Evolutionary conservation across 441 rosid species (phyloP), one percentile per base, ranked within the genome.

Genomic region (Pelargonium fulgidum): DNA sequence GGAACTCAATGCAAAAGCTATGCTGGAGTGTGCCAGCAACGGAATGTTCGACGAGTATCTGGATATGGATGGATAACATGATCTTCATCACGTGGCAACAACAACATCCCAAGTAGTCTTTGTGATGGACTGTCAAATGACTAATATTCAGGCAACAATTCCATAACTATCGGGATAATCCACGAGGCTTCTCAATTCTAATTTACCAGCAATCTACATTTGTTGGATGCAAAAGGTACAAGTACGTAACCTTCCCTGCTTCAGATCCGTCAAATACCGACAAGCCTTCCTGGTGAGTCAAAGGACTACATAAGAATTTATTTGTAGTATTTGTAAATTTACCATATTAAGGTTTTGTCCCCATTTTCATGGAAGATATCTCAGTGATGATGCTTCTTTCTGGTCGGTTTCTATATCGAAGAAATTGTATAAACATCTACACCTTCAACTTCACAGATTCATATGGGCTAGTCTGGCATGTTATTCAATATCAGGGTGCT

Each of bases 1-100:
- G 73, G 99, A 92, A 75, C 80, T 85, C 66, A 90, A 92, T 71
- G 84, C 92, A 13, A 85, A 87, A 77, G 87, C 89, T 73, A 73
- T 87, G 73, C 84, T 81, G 75, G 96, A 85, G 77, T 86, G 93
- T 73, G 79, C 85, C 0, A 81, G 90, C 73, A 80, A 89, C 70
- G 79, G 84, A 76, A 73, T 80, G 33, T 86, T 87, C 48, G 86
- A 86, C 52, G 89, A 84, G 78, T 87, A 84, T 77, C 50, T 88
- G 90, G 85, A 77, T 75, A 67, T 80, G 29, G 85, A 85, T 12
- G 82, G 82, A 70, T 10, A 70, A 77, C 44, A 6, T 29, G 17
- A 20, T 65, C 26, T 45, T 58, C 72, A 20, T 29, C 71, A 22
- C 22, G 68, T 7, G 16, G 68, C 24, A 52, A 56, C 67, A 2